These are phyloP conservation scores for Suillus paluster DNA, from an alignment of 768 basidiomycete species.

Conservation along the genomic window DNA sequence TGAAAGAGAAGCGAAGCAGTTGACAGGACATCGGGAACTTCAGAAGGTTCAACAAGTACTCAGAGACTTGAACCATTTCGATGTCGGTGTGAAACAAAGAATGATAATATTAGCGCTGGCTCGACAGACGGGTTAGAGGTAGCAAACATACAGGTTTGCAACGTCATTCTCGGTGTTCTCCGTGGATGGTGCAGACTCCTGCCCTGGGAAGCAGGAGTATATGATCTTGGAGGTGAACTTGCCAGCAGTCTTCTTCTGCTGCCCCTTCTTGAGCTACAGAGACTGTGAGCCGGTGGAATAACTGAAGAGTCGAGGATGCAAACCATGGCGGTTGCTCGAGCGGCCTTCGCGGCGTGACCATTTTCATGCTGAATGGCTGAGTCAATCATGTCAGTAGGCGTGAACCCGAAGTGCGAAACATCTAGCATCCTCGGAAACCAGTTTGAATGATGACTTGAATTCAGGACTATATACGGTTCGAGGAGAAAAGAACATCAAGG, in stretches of 20 bases:
- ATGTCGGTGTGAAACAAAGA: slow-evolving; percentile 49
- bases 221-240: slow-evolving; percentile 51
- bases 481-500: slow-evolving; percentile 38
- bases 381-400: slow-evolving; percentile 8
- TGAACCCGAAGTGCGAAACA: slow-evolving; percentile 1
- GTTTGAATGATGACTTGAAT: slow-evolving; percentile 42
- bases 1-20: slow-evolving; percentile 19
- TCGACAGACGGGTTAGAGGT: slow-evolving; percentile 7
- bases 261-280: slow-evolving; percentile 78
- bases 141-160: slow-evolving; percentile 64
- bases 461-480: slow-evolving; percentile 52
- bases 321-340: slow-evolving; percentile 80
- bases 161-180: slow-evolving; percentile 56
- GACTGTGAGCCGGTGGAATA: slow-evolving; percentile 9
- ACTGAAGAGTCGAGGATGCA: slow-evolving; percentile 22
- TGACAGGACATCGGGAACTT: slow-evolving; percentile 39
- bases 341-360: slow-evolving; percentile 73
- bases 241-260: slow-evolving; percentile 66
- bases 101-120: not conserved
- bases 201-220: slow-evolving; percentile 49
- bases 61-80: slow-evolving; percentile 66
- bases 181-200: slow-evolving; percentile 36
- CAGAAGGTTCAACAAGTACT: slow-evolving; percentile 34
- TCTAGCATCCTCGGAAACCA: not conserved
- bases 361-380: slow-evolving; percentile 53